phyloP scores from a whole-genome alignment of 805 yeast species.

The Wickerhamiella azyma region DNA sequence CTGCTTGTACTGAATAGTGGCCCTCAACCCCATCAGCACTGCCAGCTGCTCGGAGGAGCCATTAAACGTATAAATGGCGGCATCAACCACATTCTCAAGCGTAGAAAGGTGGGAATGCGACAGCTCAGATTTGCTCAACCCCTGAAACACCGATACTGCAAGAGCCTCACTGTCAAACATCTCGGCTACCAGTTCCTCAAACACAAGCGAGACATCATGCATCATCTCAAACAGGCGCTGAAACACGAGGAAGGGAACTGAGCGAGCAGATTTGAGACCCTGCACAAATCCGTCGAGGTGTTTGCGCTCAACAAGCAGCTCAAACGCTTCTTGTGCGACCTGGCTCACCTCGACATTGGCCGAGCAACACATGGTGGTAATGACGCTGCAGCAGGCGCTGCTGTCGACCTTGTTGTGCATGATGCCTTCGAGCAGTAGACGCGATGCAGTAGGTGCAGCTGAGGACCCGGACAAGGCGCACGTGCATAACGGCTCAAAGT shows the following conservation, averaged over 20 bases:
- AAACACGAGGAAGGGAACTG: not conserved
- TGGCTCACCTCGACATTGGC: conserved; percentile 4
- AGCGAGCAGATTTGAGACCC: conserved; percentile 1
- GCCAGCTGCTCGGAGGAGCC: not conserved
- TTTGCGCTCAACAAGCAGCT: conserved; percentile 2
- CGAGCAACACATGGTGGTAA: conserved; percentile 4
- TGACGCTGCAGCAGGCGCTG: conserved; percentile 3
- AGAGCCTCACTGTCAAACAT: not conserved
- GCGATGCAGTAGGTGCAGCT: conserved; percentile 2
- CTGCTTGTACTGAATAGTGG: conserved; percentile 6
- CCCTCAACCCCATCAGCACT: conserved; percentile 1
- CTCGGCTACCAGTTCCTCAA: not conserved
- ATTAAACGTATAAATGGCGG: not conserved
- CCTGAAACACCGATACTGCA: not conserved
- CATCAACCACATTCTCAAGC: not conserved
- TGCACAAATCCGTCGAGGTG: conserved; percentile 4
- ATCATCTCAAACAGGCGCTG: conserved; percentile 4
- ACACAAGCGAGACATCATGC: not conserved
- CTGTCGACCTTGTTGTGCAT: conserved; percentile 7
- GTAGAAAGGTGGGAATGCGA: not conserved
- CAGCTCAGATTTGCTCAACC: not conserved
- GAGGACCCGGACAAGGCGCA: not conserved
- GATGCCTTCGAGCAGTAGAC: conserved; percentile 7
- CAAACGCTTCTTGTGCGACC: conserved; percentile 5
- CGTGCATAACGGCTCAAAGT: conserved; percentile 1